These are phyloP conservation scores for Cadophora sp. DNA, from an alignment of 2,329 filamentous ascomycete species.

Conservation along the genomic window DNA sequence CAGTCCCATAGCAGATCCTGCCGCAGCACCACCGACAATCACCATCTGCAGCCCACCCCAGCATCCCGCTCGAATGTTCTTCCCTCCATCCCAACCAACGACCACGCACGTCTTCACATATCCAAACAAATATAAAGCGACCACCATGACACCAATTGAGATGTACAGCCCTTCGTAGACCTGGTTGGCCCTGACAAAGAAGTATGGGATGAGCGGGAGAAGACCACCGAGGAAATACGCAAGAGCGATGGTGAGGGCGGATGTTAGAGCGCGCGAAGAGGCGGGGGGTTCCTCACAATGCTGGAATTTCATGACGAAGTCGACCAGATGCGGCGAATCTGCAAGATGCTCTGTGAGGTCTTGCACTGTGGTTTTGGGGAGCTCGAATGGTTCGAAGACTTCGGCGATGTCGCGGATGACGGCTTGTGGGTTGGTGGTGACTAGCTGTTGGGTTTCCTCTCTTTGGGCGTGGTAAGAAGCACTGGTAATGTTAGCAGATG, in stretches of 20 bases:
- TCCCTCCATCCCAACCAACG: constrained; percentile 45
- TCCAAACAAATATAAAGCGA: constrained; percentile 69
- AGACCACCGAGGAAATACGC: constrained; percentile 64
- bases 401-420: constrained; percentile 43
- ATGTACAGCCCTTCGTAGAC: constrained; percentile 59
- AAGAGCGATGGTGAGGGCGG: constrained; percentile 60
- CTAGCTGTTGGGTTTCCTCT: constrained; percentile 39
- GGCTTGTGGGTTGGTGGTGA: constrained; percentile 37
- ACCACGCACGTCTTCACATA: constrained; percentile 66
- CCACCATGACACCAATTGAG: constrained; percentile 64
- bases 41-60: constrained; percentile 50
- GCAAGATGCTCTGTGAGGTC: constrained; percentile 46
- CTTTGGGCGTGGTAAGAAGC: constrained; percentile 42
- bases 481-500: constrained; percentile 36
- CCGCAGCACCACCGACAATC: constrained; percentile 47
- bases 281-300: constrained; percentile 42
- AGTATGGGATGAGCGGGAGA: constrained; percentile 62
- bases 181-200: constrained; percentile 50
- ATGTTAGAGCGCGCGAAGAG: constrained; percentile 45
- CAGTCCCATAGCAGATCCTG: constrained; percentile 48
- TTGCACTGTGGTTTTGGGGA: constrained; percentile 41
- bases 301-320: constrained; percentile 50
- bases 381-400: constrained; percentile 45
- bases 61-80: constrained; percentile 38
- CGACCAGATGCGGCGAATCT: constrained; percentile 43